Base-by-base conservation (phyloP, 2,329 filamentous ascomycete genomes). In the Fonsecaea multimorphosa region DNA sequence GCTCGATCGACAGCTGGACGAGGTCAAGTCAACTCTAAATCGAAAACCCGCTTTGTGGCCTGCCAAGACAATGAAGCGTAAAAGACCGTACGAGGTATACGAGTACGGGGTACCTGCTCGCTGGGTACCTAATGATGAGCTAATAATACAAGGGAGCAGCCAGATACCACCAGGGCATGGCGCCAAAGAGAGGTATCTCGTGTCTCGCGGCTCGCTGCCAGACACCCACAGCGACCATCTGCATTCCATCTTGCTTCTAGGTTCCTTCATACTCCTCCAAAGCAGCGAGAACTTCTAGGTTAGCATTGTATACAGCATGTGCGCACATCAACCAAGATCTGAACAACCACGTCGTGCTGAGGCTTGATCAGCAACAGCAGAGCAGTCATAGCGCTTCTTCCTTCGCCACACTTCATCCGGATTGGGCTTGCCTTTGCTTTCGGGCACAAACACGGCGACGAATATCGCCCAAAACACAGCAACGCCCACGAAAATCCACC, bases 371-470 rank as follows among this genome's bases (percentile, higher is more conserved):
- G 36, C 44, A 52, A 14, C 31, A 31, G 19, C 34, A 46, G n/a
- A n/a, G n/a, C n/a, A n/a, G n/a, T n/a, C n/a, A n/a, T n/a, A n/a
- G n/a, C n/a, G n/a, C n/a, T n/a, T n/a, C 27, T 11, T 65, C 91
- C 34, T 83, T 1, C 91, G 91, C 93, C 93, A 97, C n/a, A 97
- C 92, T 75, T 97, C 93, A 73, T 97, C 91, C 0, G 86, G 87
- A 74, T 89, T 89, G 73, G 86, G 87, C 83, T 91, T 96, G 3
- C 91, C 93, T 73, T 88, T 91, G 0, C 93, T 96, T 80, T 97
- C 94, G 0, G 94, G 94, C 16, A 98, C 91, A 53, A 82, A 86
- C 78, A 83, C 85, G 7, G 82, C 82, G 22, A 97, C 88, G 76
- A 97, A 97, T 0, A 84, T 64, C 0, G 86, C 89, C 61, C 90